These are phyloP conservation scores for Vicia sativa DNA, from an alignment of 306 rosid species.

Conservation along the genomic window DNA sequence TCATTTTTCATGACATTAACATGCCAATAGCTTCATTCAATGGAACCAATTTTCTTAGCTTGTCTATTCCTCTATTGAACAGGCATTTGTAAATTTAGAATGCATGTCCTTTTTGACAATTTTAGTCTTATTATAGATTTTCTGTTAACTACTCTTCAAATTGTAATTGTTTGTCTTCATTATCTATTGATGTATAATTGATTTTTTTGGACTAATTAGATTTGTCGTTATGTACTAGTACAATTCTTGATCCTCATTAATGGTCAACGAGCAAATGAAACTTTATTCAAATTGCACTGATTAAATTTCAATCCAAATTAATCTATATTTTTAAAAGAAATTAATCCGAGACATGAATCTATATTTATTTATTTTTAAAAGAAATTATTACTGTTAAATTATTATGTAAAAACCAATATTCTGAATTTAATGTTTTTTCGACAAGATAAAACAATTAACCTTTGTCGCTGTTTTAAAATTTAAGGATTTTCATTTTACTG, in stretches of 20 bases:
- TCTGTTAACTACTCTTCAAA: slow-evolving; percentile 7
- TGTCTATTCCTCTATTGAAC: slow-evolving; percentile 28
- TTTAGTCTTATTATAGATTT: background rate
- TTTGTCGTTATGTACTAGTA: slow-evolving; percentile 36
- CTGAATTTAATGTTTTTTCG: too few relatives aligned
- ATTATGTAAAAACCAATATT: too few relatives aligned
- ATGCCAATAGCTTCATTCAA: slow-evolving; percentile 30
- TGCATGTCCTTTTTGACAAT: slow-evolving; percentile 24
- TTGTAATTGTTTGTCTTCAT: slow-evolving; percentile 19
- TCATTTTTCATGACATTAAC: slow-evolving; percentile 37
- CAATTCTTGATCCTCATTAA: background rate
- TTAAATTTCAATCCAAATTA: too few relatives aligned
- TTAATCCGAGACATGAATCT: too few relatives aligned
- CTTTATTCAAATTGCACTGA: too few relatives aligned
- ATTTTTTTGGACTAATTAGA: slow-evolving; percentile 25
- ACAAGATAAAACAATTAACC: too few relatives aligned
- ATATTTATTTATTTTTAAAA: too few relatives aligned
- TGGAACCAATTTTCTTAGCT: slow-evolving; percentile 29
- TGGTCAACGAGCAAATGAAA: slow-evolving; percentile 14
- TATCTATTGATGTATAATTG: slow-evolving; percentile 15
- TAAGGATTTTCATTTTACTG: background rate
- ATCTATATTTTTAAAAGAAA: too few relatives aligned
- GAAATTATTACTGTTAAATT: too few relatives aligned
- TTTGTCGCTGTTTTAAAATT: background rate
- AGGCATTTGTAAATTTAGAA: slow-evolving; percentile 23